These are phyloP conservation scores for Leccinum cinnamomeum DNA, from an alignment of 1,284 basidiomycete species.

Conservation along the genomic window DNA sequence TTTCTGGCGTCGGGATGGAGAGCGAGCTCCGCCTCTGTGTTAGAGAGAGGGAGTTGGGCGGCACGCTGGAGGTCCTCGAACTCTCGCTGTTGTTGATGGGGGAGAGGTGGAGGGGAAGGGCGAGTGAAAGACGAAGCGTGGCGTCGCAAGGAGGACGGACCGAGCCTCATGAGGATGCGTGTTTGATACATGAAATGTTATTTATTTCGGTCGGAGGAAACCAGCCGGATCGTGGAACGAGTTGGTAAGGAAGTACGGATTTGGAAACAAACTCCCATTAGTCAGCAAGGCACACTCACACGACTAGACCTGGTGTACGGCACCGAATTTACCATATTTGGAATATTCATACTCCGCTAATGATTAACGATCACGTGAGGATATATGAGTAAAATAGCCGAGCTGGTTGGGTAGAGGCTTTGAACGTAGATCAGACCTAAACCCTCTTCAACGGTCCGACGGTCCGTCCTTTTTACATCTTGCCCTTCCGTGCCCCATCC, in stretches of 20 bases:
- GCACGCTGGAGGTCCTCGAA: slow-evolving; percentile 71
- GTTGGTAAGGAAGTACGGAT: background rate
- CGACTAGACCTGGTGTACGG: slow-evolving; percentile 10
- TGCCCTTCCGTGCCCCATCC: background rate
- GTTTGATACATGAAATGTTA: background rate
- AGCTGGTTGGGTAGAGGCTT: slow-evolving; percentile 1
- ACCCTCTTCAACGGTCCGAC: background rate
- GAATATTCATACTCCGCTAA: slow-evolving; percentile 14
- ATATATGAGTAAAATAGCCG: slow-evolving; percentile 16
- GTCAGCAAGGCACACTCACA: slow-evolving; percentile 10
- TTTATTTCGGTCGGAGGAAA: background rate
- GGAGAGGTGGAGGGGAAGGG: slow-evolving; percentile 70
- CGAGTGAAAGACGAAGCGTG: slow-evolving; percentile 43
- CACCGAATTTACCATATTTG: slow-evolving; percentile 5
- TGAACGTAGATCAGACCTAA: slow-evolving; percentile 7
- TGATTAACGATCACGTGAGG: slow-evolving; percentile 15
- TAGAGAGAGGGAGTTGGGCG: slow-evolving; percentile 40
- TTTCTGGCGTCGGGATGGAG: slow-evolving; percentile 69
- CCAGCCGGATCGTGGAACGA: background rate
- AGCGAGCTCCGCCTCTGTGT: slow-evolving; percentile 41
- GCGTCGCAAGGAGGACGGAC: slow-evolving; percentile 3
- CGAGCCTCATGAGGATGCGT: background rate
- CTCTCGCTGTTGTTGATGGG: slow-evolving; percentile 67
- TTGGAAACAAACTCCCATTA: background rate
- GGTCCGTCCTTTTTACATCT: background rate